Percentiles rank a stretch among this genome's conserved stretches.
These are phyloP conservation scores for Termitomyces sp. DNA, from an alignment of 768 basidiomycete species.

Conservation along the genomic window DNA sequence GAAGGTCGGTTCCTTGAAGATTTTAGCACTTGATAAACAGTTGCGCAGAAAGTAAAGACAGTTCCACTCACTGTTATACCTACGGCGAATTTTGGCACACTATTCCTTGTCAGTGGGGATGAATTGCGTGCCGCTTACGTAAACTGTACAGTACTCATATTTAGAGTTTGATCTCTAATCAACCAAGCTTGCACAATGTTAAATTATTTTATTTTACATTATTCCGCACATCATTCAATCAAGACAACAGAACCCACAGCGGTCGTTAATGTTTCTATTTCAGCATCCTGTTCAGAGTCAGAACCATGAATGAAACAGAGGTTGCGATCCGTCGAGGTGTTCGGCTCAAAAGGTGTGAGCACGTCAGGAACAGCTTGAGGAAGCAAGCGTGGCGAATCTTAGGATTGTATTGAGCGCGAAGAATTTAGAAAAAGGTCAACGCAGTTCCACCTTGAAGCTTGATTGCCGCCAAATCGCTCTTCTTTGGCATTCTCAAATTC, in stretches of 20 bases:
- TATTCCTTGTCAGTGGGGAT: slow-evolving; percentile 10
- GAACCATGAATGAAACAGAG: slow-evolving; percentile 13
- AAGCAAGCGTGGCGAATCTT: slow-evolving; percentile 30
- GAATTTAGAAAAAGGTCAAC: neutral
- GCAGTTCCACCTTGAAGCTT: slow-evolving; percentile 47
- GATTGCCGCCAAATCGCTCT: slow-evolving; percentile 37
- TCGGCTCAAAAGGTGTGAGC: neutral
- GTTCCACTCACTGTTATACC: slow-evolving; percentile 21
- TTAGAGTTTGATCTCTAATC: slow-evolving; percentile 31
- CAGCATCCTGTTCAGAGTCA: slow-evolving; percentile 26
- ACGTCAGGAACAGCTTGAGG: neutral
- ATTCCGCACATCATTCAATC: neutral
- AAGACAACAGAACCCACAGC: slow-evolving; percentile 20
- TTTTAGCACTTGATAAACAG: slow-evolving; percentile 2
- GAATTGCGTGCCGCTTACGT: slow-evolving; percentile 24
- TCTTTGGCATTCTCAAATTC: slow-evolving; percentile 29
- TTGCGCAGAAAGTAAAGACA: neutral
- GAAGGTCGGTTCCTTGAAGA: slow-evolving; percentile 13
- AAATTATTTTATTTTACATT: too few species aligned
- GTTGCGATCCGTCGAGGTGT: neutral
- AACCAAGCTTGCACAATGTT: slow-evolving; percentile 34
- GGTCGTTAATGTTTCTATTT: slow-evolving; percentile 25
- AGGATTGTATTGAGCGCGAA: neutral
- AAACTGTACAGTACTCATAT: slow-evolving; percentile 31
- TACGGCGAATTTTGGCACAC: slow-evolving; percentile 9